phyloP scores from a whole-genome alignment of 495 filamentous ascomycete species.

The Penicillium salamii region DNA sequence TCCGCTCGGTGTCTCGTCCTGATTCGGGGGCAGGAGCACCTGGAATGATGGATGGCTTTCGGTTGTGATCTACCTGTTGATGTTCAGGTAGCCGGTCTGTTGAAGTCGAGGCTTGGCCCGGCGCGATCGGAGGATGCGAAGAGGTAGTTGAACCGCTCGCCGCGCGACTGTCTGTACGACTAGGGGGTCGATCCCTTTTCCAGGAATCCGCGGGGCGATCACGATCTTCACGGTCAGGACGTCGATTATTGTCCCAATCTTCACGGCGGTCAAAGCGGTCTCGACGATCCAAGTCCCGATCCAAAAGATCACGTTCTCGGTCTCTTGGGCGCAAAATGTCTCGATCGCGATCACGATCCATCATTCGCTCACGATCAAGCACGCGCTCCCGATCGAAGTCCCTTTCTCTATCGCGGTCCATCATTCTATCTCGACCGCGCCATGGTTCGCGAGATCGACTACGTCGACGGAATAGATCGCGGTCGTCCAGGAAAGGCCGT shows the following conservation, averaged over 20 bases:
- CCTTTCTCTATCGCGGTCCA: slow-evolving; percentile 42
- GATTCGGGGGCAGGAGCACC: slow-evolving; percentile 28
- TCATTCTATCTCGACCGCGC: slow-evolving; percentile 39
- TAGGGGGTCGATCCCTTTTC: slow-evolving; percentile 49
- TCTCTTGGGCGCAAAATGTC: slow-evolving; percentile 24
- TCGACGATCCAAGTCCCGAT: slow-evolving; percentile 38
- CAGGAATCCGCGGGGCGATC: slow-evolving; percentile 59
- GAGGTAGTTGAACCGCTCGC: slow-evolving; percentile 27
- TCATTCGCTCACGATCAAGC: slow-evolving; percentile 27
- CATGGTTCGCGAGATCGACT: slow-evolving; percentile 70
- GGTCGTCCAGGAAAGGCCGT: slow-evolving; percentile 57
- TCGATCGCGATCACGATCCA: slow-evolving; percentile 31
- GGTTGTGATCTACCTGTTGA: slow-evolving; percentile 25
- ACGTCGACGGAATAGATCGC: slow-evolving; percentile 53
- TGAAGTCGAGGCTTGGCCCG: not conserved
- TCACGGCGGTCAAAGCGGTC: slow-evolving; percentile 50
- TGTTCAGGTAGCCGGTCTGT: slow-evolving; percentile 25
- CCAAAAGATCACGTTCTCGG: slow-evolving; percentile 34
- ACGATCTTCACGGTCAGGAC: slow-evolving; percentile 48
- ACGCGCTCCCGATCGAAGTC: slow-evolving; percentile 36
- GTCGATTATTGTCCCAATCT: slow-evolving; percentile 32
- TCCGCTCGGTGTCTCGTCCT: slow-evolving; percentile 42
- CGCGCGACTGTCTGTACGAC: slow-evolving; percentile 41
- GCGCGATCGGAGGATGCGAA: slow-evolving; percentile 16
- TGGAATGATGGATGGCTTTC: slow-evolving; percentile 34